Evolutionary conservation across 2,329 filamentous ascomycete genomes (phyloP).

Genomic region (Aspergillus jensenii): DNA sequence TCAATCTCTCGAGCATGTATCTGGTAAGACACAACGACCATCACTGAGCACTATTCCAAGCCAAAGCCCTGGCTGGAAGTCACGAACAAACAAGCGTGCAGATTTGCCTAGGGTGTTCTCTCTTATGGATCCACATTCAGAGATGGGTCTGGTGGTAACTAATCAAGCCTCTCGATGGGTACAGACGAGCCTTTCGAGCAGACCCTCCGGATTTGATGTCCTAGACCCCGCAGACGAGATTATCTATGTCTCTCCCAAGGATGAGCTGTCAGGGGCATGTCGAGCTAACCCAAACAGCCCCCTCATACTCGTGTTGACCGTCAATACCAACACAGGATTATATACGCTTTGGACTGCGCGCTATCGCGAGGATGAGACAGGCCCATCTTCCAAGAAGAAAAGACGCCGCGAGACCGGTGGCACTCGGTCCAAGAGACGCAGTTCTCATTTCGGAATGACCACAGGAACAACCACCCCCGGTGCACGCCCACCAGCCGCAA

Average conservation of each 20-base stretch:
- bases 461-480: conserved; percentile 77
- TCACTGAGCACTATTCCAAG: conserved; percentile 50
- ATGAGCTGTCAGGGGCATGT: conserved; percentile 41
- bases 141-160: conserved; percentile 78
- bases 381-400: conserved; percentile 42
- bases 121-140: conserved; percentile 79
- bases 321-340: conserved; percentile 71
- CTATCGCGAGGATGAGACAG: conserved; percentile 69
- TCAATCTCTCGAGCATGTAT: conserved; percentile 34
- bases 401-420: conserved; percentile 54
- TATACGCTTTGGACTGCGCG: conserved; percentile 84
- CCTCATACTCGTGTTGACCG: conserved; percentile 75
- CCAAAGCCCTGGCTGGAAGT: conserved; percentile 57
- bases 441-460: conserved; percentile 60
- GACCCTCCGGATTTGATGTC: conserved; percentile 49
- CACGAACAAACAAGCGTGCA: conserved; percentile 57
- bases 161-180: conserved; percentile 36
- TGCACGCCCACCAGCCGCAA: conserved; percentile 61
- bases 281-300: conserved; percentile 45
- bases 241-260: conserved; percentile 72
- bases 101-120: conserved; percentile 68
- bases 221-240: conserved; percentile 79
- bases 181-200: conserved; percentile 26
- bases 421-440: conserved; percentile 67
- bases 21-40: conserved; percentile 43